Conservation (phyloP, 106 monocot species). For the Allium cepa region DNA sequence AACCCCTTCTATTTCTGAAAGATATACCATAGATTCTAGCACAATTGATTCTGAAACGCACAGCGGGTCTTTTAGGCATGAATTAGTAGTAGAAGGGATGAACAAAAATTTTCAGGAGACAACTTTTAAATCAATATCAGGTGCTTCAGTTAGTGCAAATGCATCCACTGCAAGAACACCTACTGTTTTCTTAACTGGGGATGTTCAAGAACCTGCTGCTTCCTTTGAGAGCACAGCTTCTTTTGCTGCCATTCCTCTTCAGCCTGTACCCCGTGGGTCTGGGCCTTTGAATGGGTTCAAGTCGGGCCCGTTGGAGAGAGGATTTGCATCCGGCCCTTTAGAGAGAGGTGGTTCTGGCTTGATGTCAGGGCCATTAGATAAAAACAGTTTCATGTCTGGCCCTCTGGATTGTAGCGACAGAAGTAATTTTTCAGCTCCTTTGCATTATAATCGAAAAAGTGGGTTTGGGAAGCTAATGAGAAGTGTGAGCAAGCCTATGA, state of each 20-base stretch:
- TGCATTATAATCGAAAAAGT: slow-evolving; percentile 32
- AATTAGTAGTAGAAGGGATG: slow-evolving; percentile 40
- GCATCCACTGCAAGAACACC: slow-evolving; percentile 71
- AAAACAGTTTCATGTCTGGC: slow-evolving; percentile 68
- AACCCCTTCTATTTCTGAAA: slow-evolving; percentile 89
- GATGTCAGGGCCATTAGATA: slow-evolving; percentile 69
- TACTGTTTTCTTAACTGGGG: slow-evolving; percentile 26
- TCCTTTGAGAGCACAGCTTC: slow-evolving; percentile 94
- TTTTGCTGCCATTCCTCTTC: slow-evolving; percentile 81
- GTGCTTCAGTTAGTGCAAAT: slow-evolving; percentile 98
- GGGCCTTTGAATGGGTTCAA: slow-evolving; percentile 85
- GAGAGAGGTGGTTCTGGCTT: slow-evolving; percentile 43
- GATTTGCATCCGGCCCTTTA: slow-evolving; percentile 80
- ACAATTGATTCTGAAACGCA: slow-evolving; percentile 67
- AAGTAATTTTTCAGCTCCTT: slow-evolving; percentile 81
- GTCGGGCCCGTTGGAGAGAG: slow-evolving; percentile 93
- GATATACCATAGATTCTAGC: slow-evolving; percentile 84
- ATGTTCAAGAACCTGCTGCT: slow-evolving; percentile 79
- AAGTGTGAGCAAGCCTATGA: slow-evolving; percentile 75
- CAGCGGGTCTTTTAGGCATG: slow-evolving; percentile 79
- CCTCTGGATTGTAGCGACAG: slow-evolving; percentile 56
- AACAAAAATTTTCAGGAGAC: slow-evolving; percentile 52
- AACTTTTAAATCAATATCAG: slow-evolving; percentile 88
- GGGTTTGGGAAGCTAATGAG: slow-evolving; percentile 49
- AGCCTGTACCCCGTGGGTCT: slow-evolving; percentile 89